Base-by-base conservation (phyloP, 768 basidiomycete genomes). In the Hygrocybe coccinea region DNA sequence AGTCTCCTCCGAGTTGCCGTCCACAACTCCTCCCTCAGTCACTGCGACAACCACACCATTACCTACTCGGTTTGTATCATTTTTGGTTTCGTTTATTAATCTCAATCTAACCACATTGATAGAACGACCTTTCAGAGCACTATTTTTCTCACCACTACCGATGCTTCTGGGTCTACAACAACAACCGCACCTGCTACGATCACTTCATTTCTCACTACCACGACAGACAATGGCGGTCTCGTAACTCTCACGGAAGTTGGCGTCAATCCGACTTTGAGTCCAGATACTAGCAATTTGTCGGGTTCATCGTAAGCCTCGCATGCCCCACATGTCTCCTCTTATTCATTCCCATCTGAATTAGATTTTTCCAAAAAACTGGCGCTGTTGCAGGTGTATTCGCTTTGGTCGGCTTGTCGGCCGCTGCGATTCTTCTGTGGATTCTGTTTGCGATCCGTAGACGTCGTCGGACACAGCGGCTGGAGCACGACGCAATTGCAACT, bases 321-420 rank as follows among this genome's bases (percentile, higher is more conserved):
- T 33, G 22, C 44, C 33, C 43, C 37, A 34, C 29, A 51, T 15
- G 29, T 34, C 36, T 2, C 8, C 25, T 12, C 14, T 12, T 5
- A 12, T n/a, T 48, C 22, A 54, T 39, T 15, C 29, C 45, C 11
- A 34, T 50, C 47, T 50, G 8, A 35, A 21, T n/a, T 55, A 91
- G 89, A 54, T 98, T 97, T 74, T 95, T 95, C 71, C 69, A 69
- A 49, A 90, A 95, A 66, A 89, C 86, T 21, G 92, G 92, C 17
- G 95, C 93, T 10, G 93, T 97, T 2, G 87, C 87, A 1, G 95
- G 90, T 44, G 89, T 93, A 7, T 98, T 97, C 63, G 82, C 91
- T 37, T 84, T 93, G 14, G 89, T 95, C 15, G 95, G 93, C 25
- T 77, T 98, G 17, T 86, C 90, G 3, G 84, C 73, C 25, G 84